A percentile compares a stretch with the other conserved stretches of the same genome.
These are phyloP conservation scores for Fraxinus paxiana DNA, from an alignment of 305 asterid species.

Conservation along the genomic window DNA sequence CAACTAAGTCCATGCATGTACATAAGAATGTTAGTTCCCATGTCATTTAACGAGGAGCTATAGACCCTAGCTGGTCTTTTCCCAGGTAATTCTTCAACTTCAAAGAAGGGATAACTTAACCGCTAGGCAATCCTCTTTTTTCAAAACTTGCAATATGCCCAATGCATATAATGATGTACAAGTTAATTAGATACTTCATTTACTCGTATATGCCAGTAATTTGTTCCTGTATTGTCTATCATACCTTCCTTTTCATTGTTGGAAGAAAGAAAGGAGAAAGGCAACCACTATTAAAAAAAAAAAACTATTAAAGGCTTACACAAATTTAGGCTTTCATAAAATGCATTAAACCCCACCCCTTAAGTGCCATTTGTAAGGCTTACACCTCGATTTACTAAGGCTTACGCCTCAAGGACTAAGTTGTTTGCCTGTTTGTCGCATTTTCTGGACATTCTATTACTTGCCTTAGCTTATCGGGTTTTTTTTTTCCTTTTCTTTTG, in stretches of 20 bases:
- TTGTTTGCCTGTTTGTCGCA: not conserved
- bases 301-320: too few relatives aligned
- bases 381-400: too few relatives aligned
- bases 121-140: not conserved
- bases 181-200: not conserved
- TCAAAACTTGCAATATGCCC: not conserved
- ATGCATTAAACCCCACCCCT: too few relatives aligned
- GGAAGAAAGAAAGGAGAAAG: not conserved
- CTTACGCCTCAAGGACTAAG: too few relatives aligned
- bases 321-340: too few relatives aligned
- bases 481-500: too few relatives aligned
- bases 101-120: not conserved
- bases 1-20: not conserved
- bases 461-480: not conserved
- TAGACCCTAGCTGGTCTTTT: not conserved
- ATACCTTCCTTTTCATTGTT: not conserved
- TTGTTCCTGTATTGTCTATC: not conserved
- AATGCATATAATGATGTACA: not conserved
- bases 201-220: not conserved
- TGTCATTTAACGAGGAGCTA: not conserved
- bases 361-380: too few relatives aligned
- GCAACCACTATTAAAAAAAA: too few relatives aligned
- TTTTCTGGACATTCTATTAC: not conserved
- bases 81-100: not conserved
- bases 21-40: not conserved